These are phyloP conservation scores for Sporopachydermia lactativora DNA, from an alignment of 805 yeast genomes.

Conservation along the genomic window DNA sequence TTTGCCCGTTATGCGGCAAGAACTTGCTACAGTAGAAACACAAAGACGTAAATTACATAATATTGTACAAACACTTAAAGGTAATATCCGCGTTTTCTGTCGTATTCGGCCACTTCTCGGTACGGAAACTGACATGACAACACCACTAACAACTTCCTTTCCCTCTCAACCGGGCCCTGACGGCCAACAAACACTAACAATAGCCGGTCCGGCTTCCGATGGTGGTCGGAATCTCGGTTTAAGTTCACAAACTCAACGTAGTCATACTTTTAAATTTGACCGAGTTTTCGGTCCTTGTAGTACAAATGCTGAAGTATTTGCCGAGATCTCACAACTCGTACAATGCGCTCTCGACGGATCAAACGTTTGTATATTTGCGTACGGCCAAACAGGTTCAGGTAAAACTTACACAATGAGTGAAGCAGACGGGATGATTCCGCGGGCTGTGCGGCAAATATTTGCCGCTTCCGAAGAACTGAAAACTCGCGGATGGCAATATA, in stretches of 20 bases:
- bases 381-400: slow-evolving; percentile 96
- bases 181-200: slow-evolving; percentile 4
- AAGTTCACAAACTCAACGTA: slow-evolving; percentile 9
- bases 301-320: slow-evolving; percentile 54
- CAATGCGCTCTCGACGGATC: slow-evolving; percentile 81
- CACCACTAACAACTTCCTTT: neutral
- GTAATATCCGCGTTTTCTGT: slow-evolving; percentile 86
- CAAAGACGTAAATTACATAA: slow-evolving; percentile 55
- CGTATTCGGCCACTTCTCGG: slow-evolving; percentile 52
- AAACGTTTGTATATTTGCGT: slow-evolving; percentile 89
- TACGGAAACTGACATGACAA: slow-evolving; percentile 6
- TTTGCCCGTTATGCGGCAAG: slow-evolving; percentile 19
- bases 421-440: slow-evolving; percentile 68
- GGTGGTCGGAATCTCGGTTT: slow-evolving; percentile 3
- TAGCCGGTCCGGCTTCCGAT: slow-evolving; percentile 5
- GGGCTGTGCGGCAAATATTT: slow-evolving; percentile 60
- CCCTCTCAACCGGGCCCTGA: neutral
- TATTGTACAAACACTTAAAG: slow-evolving; percentile 71
- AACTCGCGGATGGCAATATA: slow-evolving; percentile 48
- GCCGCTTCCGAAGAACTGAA: slow-evolving; percentile 32
- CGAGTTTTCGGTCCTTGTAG: slow-evolving; percentile 46
- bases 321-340: slow-evolving; percentile 73
- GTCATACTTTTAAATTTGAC: slow-evolving; percentile 53
- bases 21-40: slow-evolving; percentile 35
- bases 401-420: slow-evolving; percentile 81